Conservation (phyloP, 2,329 filamentous ascomycete species). For the Aspergillus latus region DNA sequence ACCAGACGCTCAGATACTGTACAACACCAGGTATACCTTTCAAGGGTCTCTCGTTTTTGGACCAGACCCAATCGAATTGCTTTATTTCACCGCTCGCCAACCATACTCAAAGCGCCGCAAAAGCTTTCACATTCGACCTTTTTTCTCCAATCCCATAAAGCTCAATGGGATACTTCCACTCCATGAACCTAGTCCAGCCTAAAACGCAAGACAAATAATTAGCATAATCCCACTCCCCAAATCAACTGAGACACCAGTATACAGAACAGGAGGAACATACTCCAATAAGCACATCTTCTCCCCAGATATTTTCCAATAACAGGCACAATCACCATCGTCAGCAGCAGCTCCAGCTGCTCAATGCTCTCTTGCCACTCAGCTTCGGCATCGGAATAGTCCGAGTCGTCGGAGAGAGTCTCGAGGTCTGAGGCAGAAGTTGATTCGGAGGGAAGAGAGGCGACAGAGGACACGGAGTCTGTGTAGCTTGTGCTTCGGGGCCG, state of each 20-base stretch:
- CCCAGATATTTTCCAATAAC: conserved; percentile 95
- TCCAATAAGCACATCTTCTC: conserved; percentile 93
- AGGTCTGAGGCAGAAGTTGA: conserved; percentile 40
- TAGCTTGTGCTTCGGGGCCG: conserved; percentile 32
- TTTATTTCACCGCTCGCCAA: neutral
- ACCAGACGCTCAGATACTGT: conserved; percentile 1
- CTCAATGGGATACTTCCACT: conserved; percentile 86
- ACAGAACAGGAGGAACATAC: conserved; percentile 51
- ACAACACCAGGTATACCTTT: neutral
- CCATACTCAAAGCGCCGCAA: conserved; percentile 35
- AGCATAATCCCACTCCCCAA: neutral
- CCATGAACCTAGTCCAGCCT: conserved; percentile 94
- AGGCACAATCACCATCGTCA: conserved; percentile 93
- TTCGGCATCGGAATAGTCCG: conserved; percentile 74
- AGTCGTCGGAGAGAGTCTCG: conserved; percentile 41
- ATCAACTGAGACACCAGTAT: neutral
- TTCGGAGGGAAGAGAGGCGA: conserved; percentile 47
- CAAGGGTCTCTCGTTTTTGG: neutral
- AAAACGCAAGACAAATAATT: neutral
- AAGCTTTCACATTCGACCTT: conserved; percentile 62
- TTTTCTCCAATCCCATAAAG: conserved; percentile 51
- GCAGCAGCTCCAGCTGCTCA: conserved; percentile 85
- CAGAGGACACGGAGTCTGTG: conserved; percentile 44
- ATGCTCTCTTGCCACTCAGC: conserved; percentile 92
- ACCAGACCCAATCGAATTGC: neutral